Conservation (phyloP, 495 filamentous ascomycete genomes). For the Wilcoxina mikolae region DNA sequence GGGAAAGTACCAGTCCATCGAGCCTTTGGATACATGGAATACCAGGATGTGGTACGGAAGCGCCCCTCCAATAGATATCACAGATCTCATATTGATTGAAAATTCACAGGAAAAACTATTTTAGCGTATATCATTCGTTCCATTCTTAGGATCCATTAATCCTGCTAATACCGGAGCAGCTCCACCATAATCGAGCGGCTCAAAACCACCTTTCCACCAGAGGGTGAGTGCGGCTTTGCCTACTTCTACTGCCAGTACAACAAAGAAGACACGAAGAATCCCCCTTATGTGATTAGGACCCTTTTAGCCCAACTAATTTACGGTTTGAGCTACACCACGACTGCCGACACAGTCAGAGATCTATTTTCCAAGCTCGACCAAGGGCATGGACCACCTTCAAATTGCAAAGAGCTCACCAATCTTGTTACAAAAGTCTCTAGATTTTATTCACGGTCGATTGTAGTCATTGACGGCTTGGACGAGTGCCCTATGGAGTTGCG, state of each 20-base stretch:
- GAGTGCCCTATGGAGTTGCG: background rate
- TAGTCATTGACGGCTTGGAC: background rate
- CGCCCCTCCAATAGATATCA: too few relatives aligned
- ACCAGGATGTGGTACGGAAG: background rate
- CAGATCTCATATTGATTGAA: too few relatives aligned
- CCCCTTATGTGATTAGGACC: background rate
- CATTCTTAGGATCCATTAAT: too few relatives aligned
- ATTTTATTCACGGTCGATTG: background rate
- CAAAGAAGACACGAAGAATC: background rate
- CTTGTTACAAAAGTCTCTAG: background rate
- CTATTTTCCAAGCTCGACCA: background rate
- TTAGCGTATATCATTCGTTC: background rate
- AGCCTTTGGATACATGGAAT: slow-evolving; percentile 1
- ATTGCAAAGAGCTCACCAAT: background rate
- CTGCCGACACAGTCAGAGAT: background rate
- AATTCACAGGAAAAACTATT: background rate
- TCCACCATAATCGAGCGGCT: background rate
- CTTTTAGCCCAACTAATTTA: background rate
- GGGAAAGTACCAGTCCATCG: background rate
- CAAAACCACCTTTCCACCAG: background rate
- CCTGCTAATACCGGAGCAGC: background rate
- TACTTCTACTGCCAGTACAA: slow-evolving; percentile 1
- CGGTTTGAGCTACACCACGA: background rate
- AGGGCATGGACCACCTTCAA: background rate
- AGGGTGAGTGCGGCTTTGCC: background rate